Conservation (phyloP, 106 monocot genomes). For the Alisma plantagoaquatica region DNA sequence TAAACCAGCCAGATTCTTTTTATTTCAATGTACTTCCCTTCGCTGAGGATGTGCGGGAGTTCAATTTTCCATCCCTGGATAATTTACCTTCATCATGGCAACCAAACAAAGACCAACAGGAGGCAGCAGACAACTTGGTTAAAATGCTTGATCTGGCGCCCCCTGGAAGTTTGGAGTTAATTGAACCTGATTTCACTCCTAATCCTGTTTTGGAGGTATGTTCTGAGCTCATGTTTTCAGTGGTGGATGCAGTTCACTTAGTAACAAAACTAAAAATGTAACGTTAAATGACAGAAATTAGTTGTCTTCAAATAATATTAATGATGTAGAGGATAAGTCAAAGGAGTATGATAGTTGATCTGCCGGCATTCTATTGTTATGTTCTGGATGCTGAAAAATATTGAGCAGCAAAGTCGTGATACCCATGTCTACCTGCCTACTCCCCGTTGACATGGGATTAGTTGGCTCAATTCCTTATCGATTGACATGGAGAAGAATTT, state of each 20-base stretch:
- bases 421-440: no score
- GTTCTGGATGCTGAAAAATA: no score
- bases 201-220: slow-evolving; percentile 92
- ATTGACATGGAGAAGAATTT: no score
- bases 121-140: slow-evolving; percentile 75
- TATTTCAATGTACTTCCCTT: slow-evolving; percentile 96
- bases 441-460: no score
- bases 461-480: no score
- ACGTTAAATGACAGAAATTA: not conserved
- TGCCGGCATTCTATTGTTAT: no score
- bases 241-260: no score
- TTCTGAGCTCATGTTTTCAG: no score
- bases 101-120: slow-evolving; percentile 70
- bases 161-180: slow-evolving; percentile 40
- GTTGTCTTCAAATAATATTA: not conserved
- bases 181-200: slow-evolving; percentile 80
- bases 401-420: no score
- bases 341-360: no score
- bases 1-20: slow-evolving; percentile 87
- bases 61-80: slow-evolving; percentile 84
- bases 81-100: slow-evolving; percentile 56
- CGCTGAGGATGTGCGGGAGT: slow-evolving; percentile 93
- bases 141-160: slow-evolving; percentile 67
- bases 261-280: no score
- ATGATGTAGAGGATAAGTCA: no score